These are phyloP conservation scores for Yarrowia divulgata DNA, from an alignment of 805 yeast species.

Conservation along the genomic window DNA sequence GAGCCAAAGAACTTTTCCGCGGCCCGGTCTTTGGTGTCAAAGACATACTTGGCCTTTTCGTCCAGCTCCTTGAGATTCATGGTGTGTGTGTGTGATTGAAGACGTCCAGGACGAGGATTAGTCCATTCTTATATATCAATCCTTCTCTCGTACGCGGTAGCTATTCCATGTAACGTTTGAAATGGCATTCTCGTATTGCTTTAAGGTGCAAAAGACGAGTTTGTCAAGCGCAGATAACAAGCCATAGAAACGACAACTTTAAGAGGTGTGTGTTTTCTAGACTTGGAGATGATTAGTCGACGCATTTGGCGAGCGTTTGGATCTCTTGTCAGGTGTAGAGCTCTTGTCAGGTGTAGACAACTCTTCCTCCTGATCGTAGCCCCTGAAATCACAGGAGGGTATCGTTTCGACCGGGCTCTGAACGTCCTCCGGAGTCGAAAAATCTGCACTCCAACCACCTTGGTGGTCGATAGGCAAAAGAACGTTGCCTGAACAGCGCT, in stretches of 20 bases:
- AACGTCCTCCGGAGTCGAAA: no score
- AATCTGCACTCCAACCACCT: conserved; percentile 2
- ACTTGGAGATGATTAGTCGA: no score
- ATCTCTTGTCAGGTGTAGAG: no score
- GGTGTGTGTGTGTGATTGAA: not conserved
- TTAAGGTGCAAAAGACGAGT: not conserved
- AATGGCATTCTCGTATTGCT: not conserved
- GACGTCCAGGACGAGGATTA: not conserved
- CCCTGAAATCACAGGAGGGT: no score
- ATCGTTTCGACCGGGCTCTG: no score
- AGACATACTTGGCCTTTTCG: conserved; percentile 16
- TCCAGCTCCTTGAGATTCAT: conserved; percentile 32
- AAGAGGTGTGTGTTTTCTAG: no score
- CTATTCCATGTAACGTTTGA: not conserved
- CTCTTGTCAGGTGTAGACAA: no score
- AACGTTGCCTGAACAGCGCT: not conserved
- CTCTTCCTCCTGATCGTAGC: no score
- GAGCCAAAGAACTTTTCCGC: conserved; percentile 19
- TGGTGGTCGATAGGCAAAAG: conserved; percentile 1
- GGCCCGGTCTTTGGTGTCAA: conserved; percentile 23
- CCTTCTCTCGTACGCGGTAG: not conserved
- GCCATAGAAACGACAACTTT: no score
- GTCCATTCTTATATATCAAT: not conserved
- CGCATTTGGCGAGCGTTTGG: no score
- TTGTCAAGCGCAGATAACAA: not conserved